These are phyloP conservation scores for Monilinia polystroma DNA, from an alignment of 2,329 filamentous ascomycete species.

Conservation along the genomic window DNA sequence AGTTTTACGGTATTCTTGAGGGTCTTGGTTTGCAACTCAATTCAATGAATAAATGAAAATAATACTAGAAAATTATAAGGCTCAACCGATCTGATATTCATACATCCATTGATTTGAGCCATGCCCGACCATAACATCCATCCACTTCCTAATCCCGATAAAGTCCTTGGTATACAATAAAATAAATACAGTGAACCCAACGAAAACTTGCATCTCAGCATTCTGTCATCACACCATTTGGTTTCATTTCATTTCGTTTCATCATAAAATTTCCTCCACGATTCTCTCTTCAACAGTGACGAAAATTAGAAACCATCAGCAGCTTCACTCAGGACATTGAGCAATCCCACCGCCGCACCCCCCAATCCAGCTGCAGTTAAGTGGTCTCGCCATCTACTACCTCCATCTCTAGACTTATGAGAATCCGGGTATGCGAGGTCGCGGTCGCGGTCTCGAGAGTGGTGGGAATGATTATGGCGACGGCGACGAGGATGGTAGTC, in stretches of 20 bases:
- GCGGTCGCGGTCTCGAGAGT: neutral
- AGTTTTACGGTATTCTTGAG: too few relatives aligned
- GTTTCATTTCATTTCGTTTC: neutral
- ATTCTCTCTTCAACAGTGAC: too few relatives aligned
- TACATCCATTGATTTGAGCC: neutral
- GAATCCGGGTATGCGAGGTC: slow-evolving; percentile 22
- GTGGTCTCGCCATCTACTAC: slow-evolving; percentile 51
- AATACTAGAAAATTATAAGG: neutral
- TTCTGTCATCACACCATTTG: neutral
- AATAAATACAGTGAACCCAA: neutral
- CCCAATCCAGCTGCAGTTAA: slow-evolving; percentile 59
- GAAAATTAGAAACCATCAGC: slow-evolving; percentile 40
- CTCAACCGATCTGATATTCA: neutral
- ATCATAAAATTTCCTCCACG: neutral
- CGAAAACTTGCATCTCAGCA: neutral
- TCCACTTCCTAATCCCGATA: neutral
- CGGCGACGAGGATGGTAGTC: neutral
- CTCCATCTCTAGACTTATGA: slow-evolving; percentile 19
- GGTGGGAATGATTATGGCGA: slow-evolving; percentile 11
- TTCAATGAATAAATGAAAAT: too few relatives aligned
- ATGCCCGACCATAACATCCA: neutral
- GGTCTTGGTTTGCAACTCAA: too few relatives aligned
- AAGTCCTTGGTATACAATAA: neutral
- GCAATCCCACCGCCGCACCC: slow-evolving; percentile 57
- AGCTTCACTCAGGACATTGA: slow-evolving; percentile 59